phyloP scores from a whole-genome alignment of 805 yeast genomes.

The Metschnikowia sp. region DNA sequence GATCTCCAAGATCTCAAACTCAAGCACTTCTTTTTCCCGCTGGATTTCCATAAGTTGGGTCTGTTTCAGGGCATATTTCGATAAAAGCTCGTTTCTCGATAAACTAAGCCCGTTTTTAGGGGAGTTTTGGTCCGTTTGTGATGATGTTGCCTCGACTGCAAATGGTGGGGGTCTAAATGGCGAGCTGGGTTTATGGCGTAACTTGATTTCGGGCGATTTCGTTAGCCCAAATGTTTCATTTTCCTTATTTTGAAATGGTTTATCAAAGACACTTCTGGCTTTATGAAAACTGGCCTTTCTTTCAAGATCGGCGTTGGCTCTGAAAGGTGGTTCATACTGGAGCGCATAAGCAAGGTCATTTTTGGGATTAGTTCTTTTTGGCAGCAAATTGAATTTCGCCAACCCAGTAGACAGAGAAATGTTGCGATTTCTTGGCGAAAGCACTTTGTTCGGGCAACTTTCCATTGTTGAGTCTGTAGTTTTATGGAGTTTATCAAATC shows the following conservation, averaged over 20 bases:
- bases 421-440: conserved; percentile 25
- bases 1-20: conserved; percentile 34
- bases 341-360: background rate
- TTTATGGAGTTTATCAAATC: background rate
- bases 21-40: conserved; percentile 31
- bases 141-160: conserved; percentile 4
- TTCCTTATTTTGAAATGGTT: background rate
- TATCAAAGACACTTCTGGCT: conserved; percentile 6
- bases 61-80: conserved; percentile 47
- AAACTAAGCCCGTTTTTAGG: no score
- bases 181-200: background rate
- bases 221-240: background rate
- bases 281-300: conserved; percentile 5
- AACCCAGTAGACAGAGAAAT: conserved; percentile 49
- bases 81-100: conserved; percentile 14
- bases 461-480: background rate
- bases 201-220: background rate
- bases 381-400: conserved; percentile 10
- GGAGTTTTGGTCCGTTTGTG: background rate
- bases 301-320: conserved; percentile 1
- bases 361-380: conserved; percentile 1
- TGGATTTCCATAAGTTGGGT: conserved; percentile 49
- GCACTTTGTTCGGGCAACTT: background rate
- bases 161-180: conserved; percentile 4
- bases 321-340: conserved; percentile 1